A percentile compares a stretch with the other conserved stretches of the same genome.
Conservation (phyloP, 2,329 filamentous ascomycete genomes). For the Stemphylium beticola region DNA sequence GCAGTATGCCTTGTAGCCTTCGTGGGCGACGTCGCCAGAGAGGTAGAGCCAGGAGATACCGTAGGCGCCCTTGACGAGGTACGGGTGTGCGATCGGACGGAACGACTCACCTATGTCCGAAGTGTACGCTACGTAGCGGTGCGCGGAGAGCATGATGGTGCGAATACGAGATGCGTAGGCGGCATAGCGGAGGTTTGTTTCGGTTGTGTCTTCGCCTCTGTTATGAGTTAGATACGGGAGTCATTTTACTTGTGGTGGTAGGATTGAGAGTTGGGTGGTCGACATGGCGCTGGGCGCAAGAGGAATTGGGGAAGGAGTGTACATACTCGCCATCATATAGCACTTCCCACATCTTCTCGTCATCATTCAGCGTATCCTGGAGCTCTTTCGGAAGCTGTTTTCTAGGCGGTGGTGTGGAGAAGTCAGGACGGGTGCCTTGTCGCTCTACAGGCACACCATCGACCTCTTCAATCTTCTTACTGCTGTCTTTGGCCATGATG, state of each 20-base stretch:
- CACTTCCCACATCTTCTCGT: constrained; percentile 79
- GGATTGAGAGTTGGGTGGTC: neutral
- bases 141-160: constrained; percentile 86
- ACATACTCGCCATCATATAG: constrained; percentile 80
- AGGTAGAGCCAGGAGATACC: constrained; percentile 93
- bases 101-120: constrained; percentile 97
- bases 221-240: neutral
- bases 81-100: constrained; percentile 87
- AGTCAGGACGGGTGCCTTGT: constrained; percentile 54
- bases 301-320: neutral
- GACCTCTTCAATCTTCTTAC: constrained; percentile 35
- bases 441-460: constrained; percentile 52
- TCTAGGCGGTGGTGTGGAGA: constrained; percentile 55
- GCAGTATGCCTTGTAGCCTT: constrained; percentile 94
- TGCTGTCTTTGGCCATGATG: constrained; percentile 47
- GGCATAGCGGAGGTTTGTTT: constrained; percentile 86
- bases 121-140: constrained; percentile 96
- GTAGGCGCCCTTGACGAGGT: constrained; percentile 81
- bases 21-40: constrained; percentile 85
- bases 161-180: constrained; percentile 86
- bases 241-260: no score
- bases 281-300: neutral
- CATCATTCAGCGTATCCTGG: constrained; percentile 62
- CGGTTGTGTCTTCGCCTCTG: constrained; percentile 79
- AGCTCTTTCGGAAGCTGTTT: constrained; percentile 61